Evolutionary conservation across 106 monocot species (phyloP).

Genomic region (Dendrobium catenatum): DNA sequence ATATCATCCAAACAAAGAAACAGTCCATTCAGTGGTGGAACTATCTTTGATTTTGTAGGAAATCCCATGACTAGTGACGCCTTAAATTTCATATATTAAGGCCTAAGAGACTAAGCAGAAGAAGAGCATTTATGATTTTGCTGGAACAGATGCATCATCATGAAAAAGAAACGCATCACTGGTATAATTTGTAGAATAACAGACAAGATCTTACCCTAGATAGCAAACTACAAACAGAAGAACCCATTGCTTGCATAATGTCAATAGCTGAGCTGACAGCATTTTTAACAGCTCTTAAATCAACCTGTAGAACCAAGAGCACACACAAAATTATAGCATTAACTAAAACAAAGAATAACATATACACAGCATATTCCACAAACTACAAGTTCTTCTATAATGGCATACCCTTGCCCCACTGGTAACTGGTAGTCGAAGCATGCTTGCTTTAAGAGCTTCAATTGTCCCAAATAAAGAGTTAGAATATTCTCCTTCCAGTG

Average conservation of each 20-base stretch:
- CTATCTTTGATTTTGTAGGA: neutral
- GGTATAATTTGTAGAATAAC: neutral
- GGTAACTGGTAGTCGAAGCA: slow-evolving; percentile 65
- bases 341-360: neutral
- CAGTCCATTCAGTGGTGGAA: neutral
- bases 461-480: slow-evolving; percentile 45
- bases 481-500: slow-evolving; percentile 55
- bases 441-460: slow-evolving; percentile 68
- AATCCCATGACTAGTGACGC: neutral
- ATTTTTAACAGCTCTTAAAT: slow-evolving; percentile 43
- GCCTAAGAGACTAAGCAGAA: neutral
- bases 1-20: neutral
- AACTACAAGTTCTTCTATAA: neutral
- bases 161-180: no score
- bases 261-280: slow-evolving; percentile 70
- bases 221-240: slow-evolving; percentile 52
- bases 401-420: slow-evolving; percentile 62
- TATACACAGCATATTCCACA: neutral
- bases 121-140: neutral
- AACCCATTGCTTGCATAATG: slow-evolving; percentile 74
- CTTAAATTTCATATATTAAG: neutral
- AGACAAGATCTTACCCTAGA: slow-evolving; percentile 40
- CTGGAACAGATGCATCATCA: no score
- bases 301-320: slow-evolving; percentile 28
- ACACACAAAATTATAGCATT: neutral